Evolutionary conservation across 108 stramenopile species (phyloP).

Genomic region (Aurantiochytrium sp.): DNA sequence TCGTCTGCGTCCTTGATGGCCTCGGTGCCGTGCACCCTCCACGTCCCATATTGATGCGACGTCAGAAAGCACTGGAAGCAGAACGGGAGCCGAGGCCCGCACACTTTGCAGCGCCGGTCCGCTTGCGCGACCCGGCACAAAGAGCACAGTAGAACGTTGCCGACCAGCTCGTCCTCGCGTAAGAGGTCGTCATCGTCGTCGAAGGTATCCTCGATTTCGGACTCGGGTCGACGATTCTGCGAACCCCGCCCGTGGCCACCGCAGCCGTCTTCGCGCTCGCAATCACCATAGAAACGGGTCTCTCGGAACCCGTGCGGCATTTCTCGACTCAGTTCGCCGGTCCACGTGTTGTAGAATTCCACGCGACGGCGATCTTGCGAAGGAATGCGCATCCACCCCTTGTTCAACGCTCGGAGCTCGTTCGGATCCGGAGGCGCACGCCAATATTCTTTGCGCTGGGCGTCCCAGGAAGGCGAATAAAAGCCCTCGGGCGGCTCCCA

Average conservation of each 20-base stretch:
- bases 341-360: conserved; percentile 22
- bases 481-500: neutral
- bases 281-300: neutral
- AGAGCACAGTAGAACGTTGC: neutral
- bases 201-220: neutral
- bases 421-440: neutral
- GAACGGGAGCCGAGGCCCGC: neutral
- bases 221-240: too few species aligned
- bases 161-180: neutral
- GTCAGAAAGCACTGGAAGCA: neutral
- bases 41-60: neutral
- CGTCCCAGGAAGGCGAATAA: neutral
- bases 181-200: neutral
- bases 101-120: neutral
- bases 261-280: too few species aligned
- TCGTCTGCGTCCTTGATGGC: neutral
- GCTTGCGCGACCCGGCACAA: neutral
- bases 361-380: neutral
- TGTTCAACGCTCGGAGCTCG: neutral
- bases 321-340: neutral
- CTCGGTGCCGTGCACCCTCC: neutral
- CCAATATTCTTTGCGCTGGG: neutral
- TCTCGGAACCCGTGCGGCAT: neutral
- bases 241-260: too few species aligned
- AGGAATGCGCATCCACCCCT: neutral